phyloP scores from a whole-genome alignment of 1,284 basidiomycete genomes.

The Testicularia cyperi region DNA sequence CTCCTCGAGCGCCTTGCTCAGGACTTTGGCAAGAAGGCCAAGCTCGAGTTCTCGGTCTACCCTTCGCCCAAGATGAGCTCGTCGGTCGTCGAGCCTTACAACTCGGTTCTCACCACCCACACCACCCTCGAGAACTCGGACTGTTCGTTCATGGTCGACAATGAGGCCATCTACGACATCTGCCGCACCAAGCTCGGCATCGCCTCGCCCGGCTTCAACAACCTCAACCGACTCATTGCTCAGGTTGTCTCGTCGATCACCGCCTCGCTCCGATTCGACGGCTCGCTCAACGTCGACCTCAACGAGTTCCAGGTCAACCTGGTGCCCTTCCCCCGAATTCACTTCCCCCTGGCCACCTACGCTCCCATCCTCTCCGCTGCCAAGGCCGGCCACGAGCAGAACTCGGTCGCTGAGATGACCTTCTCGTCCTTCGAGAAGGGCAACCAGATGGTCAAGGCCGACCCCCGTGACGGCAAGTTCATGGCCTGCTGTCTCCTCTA shows the following conservation, averaged over 20 bases:
- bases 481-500: slow-evolving; percentile 67
- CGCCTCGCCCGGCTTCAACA: slow-evolving; percentile 82
- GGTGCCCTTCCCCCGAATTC: slow-evolving; percentile 80
- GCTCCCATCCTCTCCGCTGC: slow-evolving; percentile 85
- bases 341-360: slow-evolving; percentile 95
- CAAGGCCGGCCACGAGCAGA: slow-evolving; percentile 88
- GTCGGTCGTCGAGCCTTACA: slow-evolving; percentile 99
- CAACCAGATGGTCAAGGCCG: slow-evolving; percentile 82
- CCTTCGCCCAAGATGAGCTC: slow-evolving; percentile 74
- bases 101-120: slow-evolving; percentile 97
- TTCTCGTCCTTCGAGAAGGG: slow-evolving; percentile 96
- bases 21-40: slow-evolving; percentile 99
- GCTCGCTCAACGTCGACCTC: slow-evolving; percentile 94
- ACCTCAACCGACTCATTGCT: slow-evolving; percentile 94
- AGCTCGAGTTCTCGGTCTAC: slow-evolving; percentile 98
- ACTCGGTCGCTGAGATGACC: slow-evolving; percentile 97
- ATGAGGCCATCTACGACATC: slow-evolving; percentile 84
- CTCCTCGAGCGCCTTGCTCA: slow-evolving; percentile 91
- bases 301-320: slow-evolving; percentile 99
- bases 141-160: slow-evolving; percentile 70
- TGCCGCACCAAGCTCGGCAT: slow-evolving; percentile 94
- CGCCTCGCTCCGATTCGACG: slow-evolving; percentile 94
- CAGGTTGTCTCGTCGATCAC: slow-evolving; percentile 94
- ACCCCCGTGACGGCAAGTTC: slow-evolving; percentile 72
- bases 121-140: slow-evolving; percentile 98